These are phyloP conservation scores for Taxillus chinensis DNA, from an alignment of 164 flowering plant species.

Conservation along the genomic window DNA sequence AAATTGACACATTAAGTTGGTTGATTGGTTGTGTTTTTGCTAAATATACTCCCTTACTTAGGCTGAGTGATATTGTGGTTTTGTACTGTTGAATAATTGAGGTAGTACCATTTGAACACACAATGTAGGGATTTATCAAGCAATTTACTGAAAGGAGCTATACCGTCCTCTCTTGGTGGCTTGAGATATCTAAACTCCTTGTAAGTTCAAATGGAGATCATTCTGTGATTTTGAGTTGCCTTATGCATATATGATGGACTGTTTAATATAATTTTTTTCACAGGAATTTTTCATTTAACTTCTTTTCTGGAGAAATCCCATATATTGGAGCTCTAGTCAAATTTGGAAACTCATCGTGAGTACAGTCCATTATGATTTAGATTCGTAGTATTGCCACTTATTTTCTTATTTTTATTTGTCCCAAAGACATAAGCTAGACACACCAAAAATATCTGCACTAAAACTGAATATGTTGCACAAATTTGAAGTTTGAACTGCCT, in stretches of 20 bases:
- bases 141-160: slow-evolving; percentile 75
- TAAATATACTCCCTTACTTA: no score
- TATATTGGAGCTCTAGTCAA: slow-evolving; percentile 63
- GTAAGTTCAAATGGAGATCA: slow-evolving; percentile 36
- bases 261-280: not conserved
- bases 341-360: slow-evolving; percentile 73
- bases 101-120: not conserved
- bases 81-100: not conserved
- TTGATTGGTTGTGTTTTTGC: no score
- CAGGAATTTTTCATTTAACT: slow-evolving; percentile 89
- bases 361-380: slow-evolving; percentile 4
- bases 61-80: no score
- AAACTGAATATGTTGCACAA: no score
- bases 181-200: slow-evolving; percentile 46
- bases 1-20: no score
- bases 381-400: not conserved
- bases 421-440: not conserved
- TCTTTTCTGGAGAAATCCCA: slow-evolving; percentile 89
- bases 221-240: not conserved
- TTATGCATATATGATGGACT: not conserved
- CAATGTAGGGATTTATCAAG: slow-evolving; percentile 80
- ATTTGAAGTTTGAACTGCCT: no score
- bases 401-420: not conserved
- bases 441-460: no score
- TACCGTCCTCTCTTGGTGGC: slow-evolving; percentile 76